These are phyloP conservation scores for Reticulascus tulasneorum DNA, from an alignment of 2,329 filamentous ascomycete species.

Conservation along the genomic window DNA sequence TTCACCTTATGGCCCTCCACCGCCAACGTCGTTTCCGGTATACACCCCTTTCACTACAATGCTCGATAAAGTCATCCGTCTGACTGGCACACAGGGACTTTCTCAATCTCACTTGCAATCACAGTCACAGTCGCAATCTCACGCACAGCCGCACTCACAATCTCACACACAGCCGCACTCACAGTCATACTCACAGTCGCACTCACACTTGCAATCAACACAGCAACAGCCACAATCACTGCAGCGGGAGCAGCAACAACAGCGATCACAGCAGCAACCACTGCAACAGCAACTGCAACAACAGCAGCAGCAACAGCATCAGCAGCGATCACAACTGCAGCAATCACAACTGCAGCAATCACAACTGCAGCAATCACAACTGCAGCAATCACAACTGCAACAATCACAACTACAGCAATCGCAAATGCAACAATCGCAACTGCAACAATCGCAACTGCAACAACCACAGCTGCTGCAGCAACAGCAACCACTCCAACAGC, in stretches of 20 bases:
- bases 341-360: neutral
- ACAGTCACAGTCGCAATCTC: neutral
- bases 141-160: neutral
- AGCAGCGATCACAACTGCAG: too few species aligned
- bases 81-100: constrained; percentile 8
- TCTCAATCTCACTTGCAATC: constrained; percentile 5
- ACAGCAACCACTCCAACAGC: too few species aligned
- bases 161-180: constrained; percentile 4
- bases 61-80: neutral
- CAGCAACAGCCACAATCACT: too few species aligned
- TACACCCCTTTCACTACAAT: neutral
- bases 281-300: too few species aligned
- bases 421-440: constrained; percentile 17
- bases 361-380: constrained; percentile 1
- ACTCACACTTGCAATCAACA: neutral
- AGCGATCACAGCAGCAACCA: too few species aligned
- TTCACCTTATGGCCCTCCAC: constrained; percentile 11
- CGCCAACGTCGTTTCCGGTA: constrained; percentile 12
- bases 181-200: constrained; percentile 3
- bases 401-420: neutral
- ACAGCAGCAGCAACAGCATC: too few species aligned
- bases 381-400: neutral
- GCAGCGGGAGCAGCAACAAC: too few species aligned
- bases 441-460: constrained; percentile 23
- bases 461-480: too few species aligned